Evolutionary conservation across 78 protist species (phyloP).

Genomic region (Dictyostelium intermedium): DNA sequence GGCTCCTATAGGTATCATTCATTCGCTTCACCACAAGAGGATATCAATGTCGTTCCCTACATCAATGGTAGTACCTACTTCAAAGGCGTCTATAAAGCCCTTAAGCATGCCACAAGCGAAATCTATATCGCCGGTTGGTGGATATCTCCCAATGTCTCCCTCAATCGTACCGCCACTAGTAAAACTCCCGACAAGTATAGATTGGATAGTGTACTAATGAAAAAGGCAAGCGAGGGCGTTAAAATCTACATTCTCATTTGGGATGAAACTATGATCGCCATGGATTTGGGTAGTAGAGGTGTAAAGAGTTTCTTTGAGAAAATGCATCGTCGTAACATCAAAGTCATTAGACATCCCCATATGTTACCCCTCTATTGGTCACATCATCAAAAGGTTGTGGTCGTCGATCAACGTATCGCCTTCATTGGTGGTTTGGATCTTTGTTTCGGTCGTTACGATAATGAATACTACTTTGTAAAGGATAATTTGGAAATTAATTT

Average conservation of each 20-base stretch:
- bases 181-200: slow-evolving; percentile 30
- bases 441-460: slow-evolving; percentile 72
- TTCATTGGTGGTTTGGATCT: slow-evolving; percentile 85
- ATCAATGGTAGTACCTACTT: slow-evolving; percentile 62
- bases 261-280: slow-evolving; percentile 75
- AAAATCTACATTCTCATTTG: slow-evolving; percentile 72
- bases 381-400: slow-evolving; percentile 82
- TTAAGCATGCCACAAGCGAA: slow-evolving; percentile 51
- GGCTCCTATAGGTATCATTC: slow-evolving; percentile 77
- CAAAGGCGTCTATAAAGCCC: slow-evolving; percentile 27
- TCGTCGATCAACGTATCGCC: slow-evolving; percentile 77
- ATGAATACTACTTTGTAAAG: not conserved
- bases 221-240: slow-evolving; percentile 83
- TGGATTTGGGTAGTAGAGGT: slow-evolving; percentile 60
- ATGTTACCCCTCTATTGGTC: slow-evolving; percentile 80
- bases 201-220: slow-evolving; percentile 46
- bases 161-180: not conserved
- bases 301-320: slow-evolving; percentile 68
- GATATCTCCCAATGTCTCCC: slow-evolving; percentile 30
- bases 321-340: slow-evolving; percentile 67
- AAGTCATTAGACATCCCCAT: slow-evolving; percentile 72
- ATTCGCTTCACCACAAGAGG: slow-evolving; percentile 59
- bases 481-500: slow-evolving; percentile 30
- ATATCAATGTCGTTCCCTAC: slow-evolving; percentile 30
- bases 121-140: slow-evolving; percentile 84